Conservation (phyloP, 2,329 filamentous ascomycete species). For the Cucurbitaria berberidis region DNA sequence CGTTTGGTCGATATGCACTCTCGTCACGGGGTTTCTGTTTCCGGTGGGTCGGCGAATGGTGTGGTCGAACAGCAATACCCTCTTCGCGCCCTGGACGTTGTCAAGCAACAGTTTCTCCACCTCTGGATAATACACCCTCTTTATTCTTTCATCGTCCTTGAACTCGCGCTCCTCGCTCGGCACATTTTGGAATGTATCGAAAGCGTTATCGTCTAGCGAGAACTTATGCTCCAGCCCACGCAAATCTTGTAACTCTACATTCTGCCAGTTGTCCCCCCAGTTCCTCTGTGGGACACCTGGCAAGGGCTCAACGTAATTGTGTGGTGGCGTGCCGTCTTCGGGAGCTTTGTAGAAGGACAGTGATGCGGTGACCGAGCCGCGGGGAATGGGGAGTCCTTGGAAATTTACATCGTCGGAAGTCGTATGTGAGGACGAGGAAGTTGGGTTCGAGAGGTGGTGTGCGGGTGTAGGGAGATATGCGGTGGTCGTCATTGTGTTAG, state of each 20-base stretch:
- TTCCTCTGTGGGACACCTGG: slow-evolving; percentile 71
- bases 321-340: slow-evolving; percentile 34
- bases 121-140: slow-evolving; percentile 81
- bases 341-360: slow-evolving; percentile 40
- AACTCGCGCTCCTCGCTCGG: slow-evolving; percentile 66
- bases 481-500: slow-evolving; percentile 51
- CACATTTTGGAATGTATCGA: slow-evolving; percentile 67
- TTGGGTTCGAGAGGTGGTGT: slow-evolving; percentile 46
- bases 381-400: slow-evolving; percentile 38
- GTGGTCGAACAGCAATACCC: slow-evolving; percentile 83
- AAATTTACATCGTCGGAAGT: slow-evolving; percentile 41
- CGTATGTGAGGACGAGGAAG: slow-evolving; percentile 31
- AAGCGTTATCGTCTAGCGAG: slow-evolving; percentile 75
- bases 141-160: slow-evolving; percentile 71
- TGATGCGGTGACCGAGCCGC: slow-evolving; percentile 32
- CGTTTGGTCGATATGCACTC: slow-evolving; percentile 87
- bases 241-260: slow-evolving; percentile 72
- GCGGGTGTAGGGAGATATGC: slow-evolving; percentile 51
- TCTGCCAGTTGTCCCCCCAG: slow-evolving; percentile 57
- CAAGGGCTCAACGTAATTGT: slow-evolving; percentile 66
- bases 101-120: slow-evolving; percentile 74
- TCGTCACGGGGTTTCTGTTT: slow-evolving; percentile 70
- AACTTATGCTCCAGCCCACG: slow-evolving; percentile 72
- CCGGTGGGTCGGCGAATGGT: slow-evolving; percentile 76
- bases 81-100: slow-evolving; percentile 68